Percentiles rank a stretch among this genome's conserved stretches.
phyloP scores from a whole-genome alignment of 2,329 filamentous ascomycete genomes.

The Colletotrichum sp. region DNA sequence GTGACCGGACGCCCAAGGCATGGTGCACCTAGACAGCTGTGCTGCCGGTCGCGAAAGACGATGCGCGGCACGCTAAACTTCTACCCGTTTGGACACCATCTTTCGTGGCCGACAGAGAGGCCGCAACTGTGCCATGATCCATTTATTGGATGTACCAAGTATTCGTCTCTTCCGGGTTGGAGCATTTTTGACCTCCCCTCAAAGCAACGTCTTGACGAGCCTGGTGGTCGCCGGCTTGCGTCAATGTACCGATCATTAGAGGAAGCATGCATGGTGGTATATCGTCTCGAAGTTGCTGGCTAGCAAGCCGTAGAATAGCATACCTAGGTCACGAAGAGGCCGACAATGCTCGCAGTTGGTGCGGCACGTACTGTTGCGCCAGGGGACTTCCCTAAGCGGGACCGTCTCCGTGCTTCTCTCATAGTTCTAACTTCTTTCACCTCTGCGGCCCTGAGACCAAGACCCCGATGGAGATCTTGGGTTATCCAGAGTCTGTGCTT shows the following conservation, averaged over 20 bases:
- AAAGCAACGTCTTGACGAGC: neutral
- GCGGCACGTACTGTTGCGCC: neutral
- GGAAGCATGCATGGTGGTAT: neutral
- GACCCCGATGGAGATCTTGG: constrained; percentile 11
- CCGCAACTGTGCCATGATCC: neutral
- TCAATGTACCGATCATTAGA: neutral
- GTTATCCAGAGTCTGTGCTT: neutral
- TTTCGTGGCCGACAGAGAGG: neutral
- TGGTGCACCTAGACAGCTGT: neutral
- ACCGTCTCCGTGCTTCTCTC: constrained; percentile 2
- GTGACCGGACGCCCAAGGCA: neutral
- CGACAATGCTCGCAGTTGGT: neutral
- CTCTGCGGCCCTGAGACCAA: neutral
- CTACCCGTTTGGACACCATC: neutral
- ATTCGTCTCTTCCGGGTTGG: neutral
- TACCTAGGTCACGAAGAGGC: neutral
- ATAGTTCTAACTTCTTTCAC: neutral
- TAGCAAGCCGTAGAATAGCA: neutral
- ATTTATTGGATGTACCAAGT: neutral
- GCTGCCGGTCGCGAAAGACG: neutral
- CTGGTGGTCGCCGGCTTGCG: neutral
- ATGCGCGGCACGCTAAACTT: neutral
- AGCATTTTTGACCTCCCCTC: neutral
- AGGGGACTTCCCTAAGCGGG: constrained; percentile 2
- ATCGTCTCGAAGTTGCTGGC: neutral